Base-by-base conservation (phyloP, 495 filamentous ascomycete genomes). In the Talaromyces wortmannii region DNA sequence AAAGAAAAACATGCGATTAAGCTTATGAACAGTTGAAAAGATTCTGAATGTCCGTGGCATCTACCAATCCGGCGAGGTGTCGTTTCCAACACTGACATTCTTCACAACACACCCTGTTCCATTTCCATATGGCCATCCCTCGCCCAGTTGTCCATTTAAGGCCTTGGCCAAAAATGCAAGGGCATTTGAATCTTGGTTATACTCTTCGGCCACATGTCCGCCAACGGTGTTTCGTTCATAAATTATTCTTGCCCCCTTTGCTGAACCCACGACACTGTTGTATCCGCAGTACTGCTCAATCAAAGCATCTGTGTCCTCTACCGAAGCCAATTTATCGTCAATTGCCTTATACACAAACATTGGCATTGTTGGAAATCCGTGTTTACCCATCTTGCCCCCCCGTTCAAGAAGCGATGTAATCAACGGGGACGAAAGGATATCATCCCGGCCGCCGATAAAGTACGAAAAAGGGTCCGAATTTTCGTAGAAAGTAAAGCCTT, bases 311-410 rank as follows among this genome's bases (percentile, higher is more conserved):
- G 67, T 73, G 17, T 71, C 64, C 6, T 53, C 49, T 7, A 76
- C 59, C 3, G 59, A 46, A 15, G 58, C 66, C 17, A 76, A 54
- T 58, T 76, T 61, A 56, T 80, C 77, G 0, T 59, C 31, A 32
- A 77, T 66, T 1, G 74, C 75, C 56, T 79, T 74, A 61, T 77
- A 79, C 1, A 73, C 48, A 52, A 69, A 78, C n/a, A 75, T 44
- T 3, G 75, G 76, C 64, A 77, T 75, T 18, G 61, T 31, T 10
- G 77, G 78, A 0, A 66, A 55, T 0, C 74, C 75, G 50, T 75
- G 71, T 32, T 61, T 64, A 4, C 77, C 77, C 65, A 75, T 69
- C 7, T 60, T 56, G 31, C 65, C 62, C 48, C 77, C 67, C 5
- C 50, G 45, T 10, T 71, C 52, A n/a, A 73, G 36, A 6, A 58